Evolutionary conservation across 345 rosid species (phyloP), one percentile per base, ranked within the genome.

Genomic region (Streptanthus diversifolius): DNA sequence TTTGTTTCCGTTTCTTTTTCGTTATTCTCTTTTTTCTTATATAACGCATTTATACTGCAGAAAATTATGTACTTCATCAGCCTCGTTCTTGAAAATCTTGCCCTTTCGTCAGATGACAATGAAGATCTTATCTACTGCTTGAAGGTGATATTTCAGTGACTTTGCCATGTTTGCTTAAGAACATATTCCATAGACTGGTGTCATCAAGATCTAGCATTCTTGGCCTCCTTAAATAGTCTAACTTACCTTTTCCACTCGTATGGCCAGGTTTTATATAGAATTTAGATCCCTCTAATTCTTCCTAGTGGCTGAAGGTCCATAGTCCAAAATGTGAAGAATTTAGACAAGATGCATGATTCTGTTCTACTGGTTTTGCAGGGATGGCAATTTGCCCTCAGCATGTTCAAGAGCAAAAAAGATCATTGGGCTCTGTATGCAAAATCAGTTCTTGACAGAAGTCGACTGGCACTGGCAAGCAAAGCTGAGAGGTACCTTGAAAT

Each of bases 381-480:
- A 56, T 95, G 99, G 99, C 61, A 83, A 57, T 80, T 78, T 75
- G 89, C 96, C 58, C 74, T 90, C 51, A 83, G 44, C 60, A 86
- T 86, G 93, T 87, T 37, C 79, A 88, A 78, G 69, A 81, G 62
- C 71, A 82, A 78, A 83, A 83, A 71, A 66, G 79, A 80, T 72
- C 70, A 84, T 24, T 95, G 99, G 98, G 97, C 99, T 18, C 80
- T 95, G 71, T 90, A 83, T 82, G 93, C 98, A 35, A 95, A 95
- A 82, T 92, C 99, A 45, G 87, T 88, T 69, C 93, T 95, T 41
- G 99, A 95, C 77, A 90, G 99, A 83, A 91, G 93, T 55, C 92
- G 97, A 56, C 93, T 91, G 60, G 85, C 93, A 53, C 91, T 95
- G 74, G 77, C 93, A 72, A 81, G 83, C 86, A 95, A 88, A 80